phyloP scores from a whole-genome alignment of 495 filamentous ascomycete genomes.

The Lindgomyces ingoldianus region DNA sequence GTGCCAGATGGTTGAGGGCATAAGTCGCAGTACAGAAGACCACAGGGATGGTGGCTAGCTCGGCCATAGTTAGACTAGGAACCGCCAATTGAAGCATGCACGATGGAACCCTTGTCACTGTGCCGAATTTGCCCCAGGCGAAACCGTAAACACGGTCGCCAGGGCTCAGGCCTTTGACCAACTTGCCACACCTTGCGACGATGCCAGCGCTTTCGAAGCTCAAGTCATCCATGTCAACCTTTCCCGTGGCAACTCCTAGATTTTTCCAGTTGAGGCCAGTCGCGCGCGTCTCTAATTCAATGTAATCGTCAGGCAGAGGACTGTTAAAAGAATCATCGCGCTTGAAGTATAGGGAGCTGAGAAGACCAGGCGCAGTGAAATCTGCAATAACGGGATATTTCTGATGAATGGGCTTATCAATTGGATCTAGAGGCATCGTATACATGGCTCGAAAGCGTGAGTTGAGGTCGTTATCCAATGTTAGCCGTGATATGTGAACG shows the following conservation, averaged over 20 bases:
- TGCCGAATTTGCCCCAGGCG: neutral
- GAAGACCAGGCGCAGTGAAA: neutral
- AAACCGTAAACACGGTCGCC: neutral
- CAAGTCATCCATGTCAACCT: neutral
- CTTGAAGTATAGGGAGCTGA: neutral
- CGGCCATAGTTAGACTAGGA: neutral
- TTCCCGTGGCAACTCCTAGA: neutral
- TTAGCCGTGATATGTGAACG: neutral
- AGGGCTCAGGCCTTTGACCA: neutral
- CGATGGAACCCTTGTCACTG: neutral
- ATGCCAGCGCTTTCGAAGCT: neutral
- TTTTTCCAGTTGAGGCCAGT: neutral
- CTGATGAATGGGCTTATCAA: too few species aligned
- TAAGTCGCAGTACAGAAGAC: neutral
- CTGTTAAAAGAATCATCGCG: neutral
- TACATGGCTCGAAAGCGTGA: neutral
- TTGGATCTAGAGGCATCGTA: neutral
- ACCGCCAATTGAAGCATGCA: neutral
- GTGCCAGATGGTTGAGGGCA: slow-evolving; percentile 1
- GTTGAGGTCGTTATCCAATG: neutral
- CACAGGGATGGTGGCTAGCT: neutral
- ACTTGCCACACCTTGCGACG: neutral
- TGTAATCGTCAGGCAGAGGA: neutral
- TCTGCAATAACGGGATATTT: too few species aligned
- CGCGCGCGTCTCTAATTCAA: neutral